A percentile compares a stretch with the other conserved stretches of the same genome.
These are phyloP conservation scores for Kregervanrija fluxuum DNA, from an alignment of 805 yeast genomes.

Conservation along the genomic window DNA sequence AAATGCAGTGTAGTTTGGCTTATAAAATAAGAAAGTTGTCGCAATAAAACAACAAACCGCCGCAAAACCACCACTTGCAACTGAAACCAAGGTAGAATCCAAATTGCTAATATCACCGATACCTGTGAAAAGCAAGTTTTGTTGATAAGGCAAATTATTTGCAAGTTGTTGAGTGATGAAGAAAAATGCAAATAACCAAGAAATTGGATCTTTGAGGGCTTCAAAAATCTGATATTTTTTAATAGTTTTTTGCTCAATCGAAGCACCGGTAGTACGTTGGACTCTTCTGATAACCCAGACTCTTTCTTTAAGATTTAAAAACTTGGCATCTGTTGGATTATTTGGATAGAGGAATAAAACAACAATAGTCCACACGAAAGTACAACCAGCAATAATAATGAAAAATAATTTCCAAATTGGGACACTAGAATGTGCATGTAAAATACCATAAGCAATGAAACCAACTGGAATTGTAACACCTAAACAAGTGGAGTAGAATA, in stretches of 20 bases:
- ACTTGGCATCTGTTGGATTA: slow-evolving; percentile 46
- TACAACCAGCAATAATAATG: slow-evolving; percentile 49
- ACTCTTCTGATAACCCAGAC: slow-evolving; percentile 41
- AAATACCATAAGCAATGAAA: slow-evolving; percentile 31
- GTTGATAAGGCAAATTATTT: slow-evolving; percentile 47
- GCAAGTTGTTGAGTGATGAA: slow-evolving; percentile 42
- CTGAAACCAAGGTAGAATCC: slow-evolving; percentile 45
- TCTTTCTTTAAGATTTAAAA: slow-evolving; percentile 42
- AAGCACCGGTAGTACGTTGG: slow-evolving; percentile 29
- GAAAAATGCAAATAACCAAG: slow-evolving; percentile 36
- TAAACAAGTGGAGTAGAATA: slow-evolving; percentile 45
- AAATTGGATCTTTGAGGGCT: slow-evolving; percentile 40
- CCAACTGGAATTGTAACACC: slow-evolving; percentile 40
- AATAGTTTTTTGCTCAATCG: slow-evolving; percentile 39
- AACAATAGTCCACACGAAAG: slow-evolving; percentile 32
- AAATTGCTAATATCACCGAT: slow-evolving; percentile 33
- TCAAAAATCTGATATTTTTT: slow-evolving; percentile 45
- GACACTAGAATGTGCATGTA: slow-evolving; percentile 22
- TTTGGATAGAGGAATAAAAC: slow-evolving; percentile 42
- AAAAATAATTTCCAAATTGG: slow-evolving; percentile 47
- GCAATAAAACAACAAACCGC: slow-evolving; percentile 34
- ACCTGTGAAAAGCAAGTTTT: slow-evolving; percentile 38
- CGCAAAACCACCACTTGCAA: slow-evolving; percentile 46
- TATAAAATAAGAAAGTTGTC: slow-evolving; percentile 26
- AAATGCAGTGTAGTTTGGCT: slow-evolving; percentile 32